phyloP scores from a whole-genome alignment of 2,329 filamentous ascomycete species.

The Cordyceps tenuipes region DNA sequence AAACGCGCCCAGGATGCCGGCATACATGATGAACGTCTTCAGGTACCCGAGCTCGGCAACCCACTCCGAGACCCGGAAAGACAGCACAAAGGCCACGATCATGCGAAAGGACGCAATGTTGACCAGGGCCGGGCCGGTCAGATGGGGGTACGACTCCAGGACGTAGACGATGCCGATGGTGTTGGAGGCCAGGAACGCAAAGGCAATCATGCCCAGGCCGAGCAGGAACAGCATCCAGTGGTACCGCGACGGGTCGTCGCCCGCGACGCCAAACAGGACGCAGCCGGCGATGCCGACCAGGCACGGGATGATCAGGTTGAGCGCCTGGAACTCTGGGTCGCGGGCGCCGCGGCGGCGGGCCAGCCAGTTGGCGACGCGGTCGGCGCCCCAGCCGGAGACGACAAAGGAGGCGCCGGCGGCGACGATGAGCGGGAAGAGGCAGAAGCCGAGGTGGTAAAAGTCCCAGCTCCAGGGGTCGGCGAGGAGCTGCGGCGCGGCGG shows the following conservation, averaged over 20 bases:
- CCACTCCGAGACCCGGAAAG: slow-evolving; percentile 21
- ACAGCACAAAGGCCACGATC: slow-evolving; percentile 23
- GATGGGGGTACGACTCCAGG: slow-evolving; percentile 24
- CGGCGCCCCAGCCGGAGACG: slow-evolving; percentile 23
- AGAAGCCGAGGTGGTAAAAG: slow-evolving; percentile 22
- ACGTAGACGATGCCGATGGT: slow-evolving; percentile 24
- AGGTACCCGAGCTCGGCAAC: slow-evolving; percentile 21
- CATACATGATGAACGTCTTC: slow-evolving; percentile 22
- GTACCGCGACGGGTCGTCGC: slow-evolving; percentile 15
- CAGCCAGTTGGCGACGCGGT: slow-evolving; percentile 20
- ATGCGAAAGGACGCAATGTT: slow-evolving; percentile 25
- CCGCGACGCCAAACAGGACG: slow-evolving; percentile 25
- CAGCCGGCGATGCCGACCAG: slow-evolving; percentile 20
- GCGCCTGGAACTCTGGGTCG: slow-evolving; percentile 26
- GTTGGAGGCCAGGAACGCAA: slow-evolving; percentile 21
- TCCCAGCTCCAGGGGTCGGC: slow-evolving; percentile 22
- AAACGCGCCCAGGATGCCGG: slow-evolving; percentile 23
- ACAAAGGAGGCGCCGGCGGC: slow-evolving; percentile 17
- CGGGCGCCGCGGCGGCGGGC: slow-evolving; percentile 22
- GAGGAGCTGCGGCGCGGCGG: slow-evolving; percentile 19
- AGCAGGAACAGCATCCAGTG: slow-evolving; percentile 22
- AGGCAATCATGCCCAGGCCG: slow-evolving; percentile 21
- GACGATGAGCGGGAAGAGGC: slow-evolving; percentile 18
- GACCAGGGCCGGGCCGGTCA: slow-evolving; percentile 23
- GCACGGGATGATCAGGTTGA: slow-evolving; percentile 24